Evolutionary conservation across 2,329 filamentous ascomycete genomes (phyloP).

Genomic region (Fusarium redolens): DNA sequence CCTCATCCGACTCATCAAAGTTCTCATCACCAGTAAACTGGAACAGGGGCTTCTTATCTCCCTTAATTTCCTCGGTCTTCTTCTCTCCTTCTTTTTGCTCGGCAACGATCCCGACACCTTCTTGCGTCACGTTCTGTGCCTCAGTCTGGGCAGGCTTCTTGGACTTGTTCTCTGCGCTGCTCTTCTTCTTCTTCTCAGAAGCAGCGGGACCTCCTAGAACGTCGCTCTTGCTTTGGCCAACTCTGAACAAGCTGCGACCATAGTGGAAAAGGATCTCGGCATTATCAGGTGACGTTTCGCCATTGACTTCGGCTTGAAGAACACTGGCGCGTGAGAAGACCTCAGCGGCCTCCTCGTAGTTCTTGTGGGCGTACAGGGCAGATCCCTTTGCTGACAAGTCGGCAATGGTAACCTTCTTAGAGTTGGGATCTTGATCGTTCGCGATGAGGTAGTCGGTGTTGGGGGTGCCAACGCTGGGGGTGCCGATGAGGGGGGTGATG

Average conservation of each 20-base stretch:
- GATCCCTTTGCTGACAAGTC: constrained; percentile 85
- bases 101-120: constrained; percentile 57
- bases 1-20: constrained; percentile 84
- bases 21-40: constrained; percentile 96
- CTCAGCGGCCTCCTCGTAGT: constrained; percentile 87
- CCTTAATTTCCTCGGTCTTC: constrained; percentile 55
- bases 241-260: constrained; percentile 91
- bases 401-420: constrained; percentile 73
- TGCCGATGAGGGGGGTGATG: constrained; percentile 28
- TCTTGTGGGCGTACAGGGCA: constrained; percentile 88
- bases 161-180: constrained; percentile 41
- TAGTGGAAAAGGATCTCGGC: constrained; percentile 95
- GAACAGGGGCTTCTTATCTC: constrained; percentile 79
- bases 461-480: constrained; percentile 32
- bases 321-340: constrained; percentile 89
- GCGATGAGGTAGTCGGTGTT: constrained; percentile 44
- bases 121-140: constrained; percentile 58
- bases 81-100: constrained; percentile 58
- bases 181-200: constrained; percentile 59
- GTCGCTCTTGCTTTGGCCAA: constrained; percentile 93
- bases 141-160: constrained; percentile 56
- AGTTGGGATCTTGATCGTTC: constrained; percentile 59
- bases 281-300: constrained; percentile 90
- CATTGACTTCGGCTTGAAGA: constrained; percentile 90
- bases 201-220: constrained; percentile 86